A percentile compares a stretch with the other conserved stretches of the same genome.
phyloP scores from a whole-genome alignment of 257 asterid genomes.

The Nyctanthes arbortristis region DNA sequence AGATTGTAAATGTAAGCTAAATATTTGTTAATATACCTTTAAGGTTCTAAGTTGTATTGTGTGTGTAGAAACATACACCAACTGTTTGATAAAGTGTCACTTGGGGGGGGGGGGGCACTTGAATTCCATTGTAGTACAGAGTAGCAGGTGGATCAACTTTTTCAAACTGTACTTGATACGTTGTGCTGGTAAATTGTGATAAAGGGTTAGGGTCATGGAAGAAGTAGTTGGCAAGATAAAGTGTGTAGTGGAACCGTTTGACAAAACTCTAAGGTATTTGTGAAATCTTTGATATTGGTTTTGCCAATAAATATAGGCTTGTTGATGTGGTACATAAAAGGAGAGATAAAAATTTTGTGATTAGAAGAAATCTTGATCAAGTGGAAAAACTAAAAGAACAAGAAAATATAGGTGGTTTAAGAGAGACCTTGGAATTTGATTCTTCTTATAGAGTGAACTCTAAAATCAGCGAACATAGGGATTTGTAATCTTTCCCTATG shows the following conservation, averaged over 20 bases:
- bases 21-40: neutral
- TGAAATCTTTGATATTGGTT: neutral
- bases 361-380: neutral
- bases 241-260: neutral
- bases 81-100: neutral
- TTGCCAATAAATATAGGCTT: neutral
- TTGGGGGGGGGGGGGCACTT: neutral
- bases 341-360: neutral
- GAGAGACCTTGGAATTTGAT: neutral
- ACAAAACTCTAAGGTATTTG: neutral
- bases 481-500: neutral
- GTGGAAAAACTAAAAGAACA: neutral
- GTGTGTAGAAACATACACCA: neutral
- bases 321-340: neutral
- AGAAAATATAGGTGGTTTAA: too few relatives aligned
- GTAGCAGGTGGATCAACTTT: neutral
- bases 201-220: neutral
- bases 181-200: neutral
- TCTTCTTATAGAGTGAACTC: neutral
- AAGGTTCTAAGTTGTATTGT: neutral
- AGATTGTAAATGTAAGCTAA: neutral
- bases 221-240: constrained; percentile 1
- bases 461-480: neutral
- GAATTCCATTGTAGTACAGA: neutral
- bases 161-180: neutral